Conservation (phyloP, 73 alveolate species). For the Tetrahymena thermophila region DNA sequence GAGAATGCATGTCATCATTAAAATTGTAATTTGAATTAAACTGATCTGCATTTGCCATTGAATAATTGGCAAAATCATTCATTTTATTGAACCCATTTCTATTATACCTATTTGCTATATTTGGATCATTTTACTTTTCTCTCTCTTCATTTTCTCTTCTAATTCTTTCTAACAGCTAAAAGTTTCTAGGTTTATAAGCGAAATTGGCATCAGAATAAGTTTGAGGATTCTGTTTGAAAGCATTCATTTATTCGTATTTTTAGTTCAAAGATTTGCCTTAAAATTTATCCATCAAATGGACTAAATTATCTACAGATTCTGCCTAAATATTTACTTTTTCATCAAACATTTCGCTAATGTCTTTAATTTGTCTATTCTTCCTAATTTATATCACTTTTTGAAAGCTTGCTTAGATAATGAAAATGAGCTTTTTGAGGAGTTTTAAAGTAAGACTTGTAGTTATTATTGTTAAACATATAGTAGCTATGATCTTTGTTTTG, state of each 20-base stretch:
- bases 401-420: neutral
- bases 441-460: neutral
- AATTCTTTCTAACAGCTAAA: neutral
- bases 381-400: neutral
- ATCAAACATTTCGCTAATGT: neutral
- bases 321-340: neutral
- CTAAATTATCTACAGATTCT: neutral
- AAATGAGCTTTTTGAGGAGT: neutral
- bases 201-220: neutral
- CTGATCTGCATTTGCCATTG: neutral
- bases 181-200: neutral
- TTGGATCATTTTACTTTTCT: neutral
- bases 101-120: neutral
- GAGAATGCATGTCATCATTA: neutral
- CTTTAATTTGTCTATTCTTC: neutral
- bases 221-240: neutral
- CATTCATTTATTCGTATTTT: neutral
- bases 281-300: neutral
- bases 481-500: neutral
- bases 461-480: neutral
- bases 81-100: neutral
- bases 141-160: neutral
- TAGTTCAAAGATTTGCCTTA: neutral
- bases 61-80: neutral
- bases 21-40: neutral